phyloP scores from a whole-genome alignment of 305 asterid species.

The Ilex paraguariensis region DNA sequence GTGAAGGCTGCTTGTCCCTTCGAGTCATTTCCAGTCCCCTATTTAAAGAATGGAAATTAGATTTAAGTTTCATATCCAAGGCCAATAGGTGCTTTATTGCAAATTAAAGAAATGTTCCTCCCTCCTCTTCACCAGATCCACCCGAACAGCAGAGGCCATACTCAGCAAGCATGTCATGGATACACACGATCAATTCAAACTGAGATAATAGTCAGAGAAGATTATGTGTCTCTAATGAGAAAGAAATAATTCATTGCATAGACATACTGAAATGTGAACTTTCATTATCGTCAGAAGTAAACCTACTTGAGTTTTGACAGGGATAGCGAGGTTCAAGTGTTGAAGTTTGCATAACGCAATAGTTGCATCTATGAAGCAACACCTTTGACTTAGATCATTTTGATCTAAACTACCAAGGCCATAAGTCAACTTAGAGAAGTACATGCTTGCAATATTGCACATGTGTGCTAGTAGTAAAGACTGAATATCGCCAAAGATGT shows the following conservation, averaged over 20 bases:
- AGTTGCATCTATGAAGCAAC: slow-evolving; percentile 82
- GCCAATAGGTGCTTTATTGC: slow-evolving; percentile 90
- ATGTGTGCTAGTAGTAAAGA: slow-evolving; percentile 61
- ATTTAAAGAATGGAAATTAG: slow-evolving; percentile 35
- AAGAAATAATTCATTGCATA: slow-evolving; percentile 9
- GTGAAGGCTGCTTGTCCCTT: slow-evolving; percentile 31
- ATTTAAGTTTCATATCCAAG: slow-evolving; percentile 90
- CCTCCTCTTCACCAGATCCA: slow-evolving; percentile 80
- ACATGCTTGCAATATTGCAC: slow-evolving; percentile 73
- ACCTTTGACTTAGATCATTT: slow-evolving; percentile 53
- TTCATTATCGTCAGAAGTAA: slow-evolving; percentile 14
- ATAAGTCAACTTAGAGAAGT: slow-evolving; percentile 58
- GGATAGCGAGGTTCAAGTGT: slow-evolving; percentile 50
- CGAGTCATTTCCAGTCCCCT: slow-evolving; percentile 43
- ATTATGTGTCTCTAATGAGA: slow-evolving; percentile 10
- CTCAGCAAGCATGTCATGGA: slow-evolving; percentile 98
- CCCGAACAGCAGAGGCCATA: slow-evolving; percentile 94
- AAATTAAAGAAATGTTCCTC: slow-evolving; percentile 86
- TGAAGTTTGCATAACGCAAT: slow-evolving; percentile 87
- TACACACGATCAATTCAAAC: slow-evolving; percentile 82
- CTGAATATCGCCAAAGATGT: slow-evolving; percentile 51
- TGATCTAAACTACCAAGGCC: slow-evolving; percentile 51
- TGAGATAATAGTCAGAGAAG: slow-evolving; percentile 33
- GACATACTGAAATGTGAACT: slow-evolving; percentile 9
- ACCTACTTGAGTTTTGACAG: slow-evolving; percentile 86